phyloP scores from a whole-genome alignment of 257 asterid genomes.

The Fraxinus quadrangulata region DNA sequence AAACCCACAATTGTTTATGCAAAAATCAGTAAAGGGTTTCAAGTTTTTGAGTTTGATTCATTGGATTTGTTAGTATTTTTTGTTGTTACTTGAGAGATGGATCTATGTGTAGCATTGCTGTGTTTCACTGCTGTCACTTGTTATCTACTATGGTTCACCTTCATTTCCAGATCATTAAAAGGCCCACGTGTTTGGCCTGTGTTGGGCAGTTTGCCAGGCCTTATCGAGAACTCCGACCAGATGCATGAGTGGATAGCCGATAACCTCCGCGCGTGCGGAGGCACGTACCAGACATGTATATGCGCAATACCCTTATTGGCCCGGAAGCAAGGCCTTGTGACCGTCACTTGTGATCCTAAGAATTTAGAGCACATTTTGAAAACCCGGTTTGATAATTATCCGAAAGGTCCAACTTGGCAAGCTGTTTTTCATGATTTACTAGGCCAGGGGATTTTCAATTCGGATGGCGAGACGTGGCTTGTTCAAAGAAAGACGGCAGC shows the following conservation, averaged over 20 bases:
- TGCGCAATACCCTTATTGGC: constrained; percentile 87
- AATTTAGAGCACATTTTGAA: constrained; percentile 84
- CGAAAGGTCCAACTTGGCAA: constrained; percentile 96
- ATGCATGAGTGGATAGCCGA: constrained; percentile 94
- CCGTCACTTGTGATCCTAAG: constrained; percentile 90
- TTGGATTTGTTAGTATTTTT: not conserved
- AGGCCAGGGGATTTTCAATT: constrained; percentile 87
- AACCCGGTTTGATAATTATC: constrained; percentile 88
- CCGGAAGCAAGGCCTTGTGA: constrained; percentile 81
- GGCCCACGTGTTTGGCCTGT: constrained; percentile 96
- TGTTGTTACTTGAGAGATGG: constrained; percentile 44
- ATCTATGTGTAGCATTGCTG: constrained; percentile 55
- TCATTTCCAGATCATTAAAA: constrained; percentile 75
- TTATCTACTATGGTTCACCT: constrained; percentile 84
- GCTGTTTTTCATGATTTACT: constrained; percentile 85
- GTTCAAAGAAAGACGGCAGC: constrained; percentile 90
- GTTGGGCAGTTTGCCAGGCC: constrained; percentile 84
- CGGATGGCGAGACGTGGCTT: constrained; percentile 95
- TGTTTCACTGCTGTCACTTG: constrained; percentile 63
- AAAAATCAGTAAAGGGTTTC: constrained; percentile 9
- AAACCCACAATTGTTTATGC: constrained; percentile 12
- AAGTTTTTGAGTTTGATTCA: not conserved
- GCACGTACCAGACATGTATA: constrained; percentile 94
- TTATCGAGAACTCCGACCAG: constrained; percentile 73
- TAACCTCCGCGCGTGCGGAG: constrained; percentile 85